These are phyloP conservation scores for Boletus sensibilis DNA, from an alignment of 768 basidiomycete species.

Conservation along the genomic window DNA sequence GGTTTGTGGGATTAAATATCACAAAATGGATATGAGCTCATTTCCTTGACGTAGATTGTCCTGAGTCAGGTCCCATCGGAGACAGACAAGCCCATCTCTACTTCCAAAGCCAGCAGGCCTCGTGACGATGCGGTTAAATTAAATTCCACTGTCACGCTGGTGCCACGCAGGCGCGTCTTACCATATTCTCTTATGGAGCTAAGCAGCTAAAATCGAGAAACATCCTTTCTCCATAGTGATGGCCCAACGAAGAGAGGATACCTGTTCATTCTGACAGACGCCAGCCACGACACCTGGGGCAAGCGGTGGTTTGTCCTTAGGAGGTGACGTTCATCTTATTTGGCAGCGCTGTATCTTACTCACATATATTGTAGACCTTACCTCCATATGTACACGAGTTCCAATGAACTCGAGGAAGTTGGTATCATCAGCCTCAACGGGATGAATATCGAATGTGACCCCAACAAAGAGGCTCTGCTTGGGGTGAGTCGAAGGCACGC, in stretches of 20 bases:
- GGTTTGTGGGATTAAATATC: slow-evolving; percentile 43
- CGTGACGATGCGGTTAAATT: slow-evolving; percentile 60
- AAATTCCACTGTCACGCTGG: slow-evolving; percentile 67
- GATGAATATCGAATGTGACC: slow-evolving; percentile 82
- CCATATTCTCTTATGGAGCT: background rate
- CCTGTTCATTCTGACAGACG: slow-evolving; percentile 77
- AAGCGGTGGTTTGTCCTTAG: slow-evolving; percentile 84
- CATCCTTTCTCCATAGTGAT: slow-evolving; percentile 49
- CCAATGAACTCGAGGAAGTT: slow-evolving; percentile 80
- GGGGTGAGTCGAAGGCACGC: slow-evolving; percentile 55
- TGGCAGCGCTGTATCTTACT: background rate
- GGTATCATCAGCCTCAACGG: slow-evolving; percentile 80
- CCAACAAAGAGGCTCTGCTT: slow-evolving; percentile 83
- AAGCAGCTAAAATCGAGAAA: slow-evolving; percentile 2
- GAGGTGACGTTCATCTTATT: slow-evolving; percentile 47
- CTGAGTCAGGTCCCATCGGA: slow-evolving; percentile 70
- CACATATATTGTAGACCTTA: slow-evolving; percentile 65
- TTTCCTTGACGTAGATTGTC: slow-evolving; percentile 59
- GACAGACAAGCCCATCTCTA: slow-evolving; percentile 35
- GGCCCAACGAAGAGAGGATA: slow-evolving; percentile 82
- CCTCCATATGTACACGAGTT: slow-evolving; percentile 81
- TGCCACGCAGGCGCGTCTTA: slow-evolving; percentile 63
- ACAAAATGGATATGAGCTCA: background rate
- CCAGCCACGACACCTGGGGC: slow-evolving; percentile 78
- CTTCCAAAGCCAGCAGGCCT: slow-evolving; percentile 32